Base-by-base conservation (phyloP, 2,329 filamentous ascomycete species). In the Sporothrix protearum region DNA sequence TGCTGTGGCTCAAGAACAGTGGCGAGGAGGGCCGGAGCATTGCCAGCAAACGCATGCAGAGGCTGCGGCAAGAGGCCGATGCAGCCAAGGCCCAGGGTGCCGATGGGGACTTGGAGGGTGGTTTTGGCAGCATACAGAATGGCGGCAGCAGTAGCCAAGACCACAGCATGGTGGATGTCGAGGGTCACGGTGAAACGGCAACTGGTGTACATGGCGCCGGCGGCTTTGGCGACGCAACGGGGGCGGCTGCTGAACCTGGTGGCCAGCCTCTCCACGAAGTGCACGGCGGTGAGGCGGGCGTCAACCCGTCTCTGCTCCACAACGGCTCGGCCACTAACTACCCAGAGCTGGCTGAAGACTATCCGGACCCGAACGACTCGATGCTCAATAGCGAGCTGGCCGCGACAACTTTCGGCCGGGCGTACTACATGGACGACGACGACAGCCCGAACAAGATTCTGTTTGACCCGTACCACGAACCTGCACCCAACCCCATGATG, bases 1-100 rank as follows among this genome's bases (percentile, higher is more conserved):
- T 97, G 33, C 87, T 86, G 55, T 97, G 94, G 93, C 82, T 98
- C 64, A 88, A 87, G 77, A 86, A 83, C 12, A 80, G 82, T 19
- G 87, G 87, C 16, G 87, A 89, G 71, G 86, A 88, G 73, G 84
- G 85, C 71, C 85, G 87, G 30, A 88, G 84, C 76, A 84, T 85
- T 64, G 83, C 87, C 73, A 87, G 85, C 76, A 85, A 83, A 71
- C 82, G 87, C 16, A 88, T 89, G 85, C 85, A 86, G 78, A 80
- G 82, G 22, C 77, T 89, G n/a, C 81, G 84, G 71, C 81, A 87
- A 72, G 83, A 87, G 73, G 87, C 87, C 3, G 85, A 88, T 39
- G 84, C 83, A 22, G 87, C 86, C 71, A 89, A 88, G 76, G 86
- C 85, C 30, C 85, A 84, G 73, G 82, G 83, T 53, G 47, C 64